Evolutionary conservation across 2,329 filamentous ascomycete genomes (phyloP), one percentile per base, ranked within the genome.

Genomic region (Parasarocladium wereldwijsianum): DNA sequence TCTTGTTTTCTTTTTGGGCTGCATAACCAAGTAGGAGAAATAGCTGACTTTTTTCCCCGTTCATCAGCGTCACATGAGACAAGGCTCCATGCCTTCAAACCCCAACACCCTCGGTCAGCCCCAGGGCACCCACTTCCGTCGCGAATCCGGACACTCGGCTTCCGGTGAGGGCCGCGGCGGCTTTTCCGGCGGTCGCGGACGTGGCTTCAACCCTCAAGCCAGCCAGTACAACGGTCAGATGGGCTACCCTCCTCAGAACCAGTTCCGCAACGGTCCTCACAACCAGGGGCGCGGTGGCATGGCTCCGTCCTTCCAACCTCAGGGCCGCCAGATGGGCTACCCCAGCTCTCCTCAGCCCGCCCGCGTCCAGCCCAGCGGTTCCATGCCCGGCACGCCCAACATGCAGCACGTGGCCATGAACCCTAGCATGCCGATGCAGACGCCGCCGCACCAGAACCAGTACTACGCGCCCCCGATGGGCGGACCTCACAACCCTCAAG

Each of bases 81-180:
- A 76, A 32, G 60, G 66, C 38, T 71, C 72, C 27, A 62, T 71
- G 41, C 66, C 71, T 36, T 70, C 76, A 41, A 68, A 69, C 40
- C 66, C 68, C 36, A 62, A 68, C 39, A 62, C 66, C 36, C 62
- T 74, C 43, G 68, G 66, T 36, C 28, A 30, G 58, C 78, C 79
- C 45, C 66, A 72, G n/a, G 70, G 68, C 25, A 47, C 59, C 39
- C 86, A 96, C 55, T 70, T 83, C 43, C 79, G 87, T 45, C 78
- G 84, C 43, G 80, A 87, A 50, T 94, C 87, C 17, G 78, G 78
- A 21, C 84, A 90, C 47, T 92, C 83, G 14, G 67, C 74, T 39
- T 80, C 87, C 36, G 45, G 51, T 26, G 54, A 57, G 16, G 65
- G 64, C 41, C 69, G 70, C 42, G 71, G 66, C 40, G 64, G 60